Evolutionary conservation across 192 early-diverging fungal genomes (phyloP).

Genomic region (Coemansia asiatica): DNA sequence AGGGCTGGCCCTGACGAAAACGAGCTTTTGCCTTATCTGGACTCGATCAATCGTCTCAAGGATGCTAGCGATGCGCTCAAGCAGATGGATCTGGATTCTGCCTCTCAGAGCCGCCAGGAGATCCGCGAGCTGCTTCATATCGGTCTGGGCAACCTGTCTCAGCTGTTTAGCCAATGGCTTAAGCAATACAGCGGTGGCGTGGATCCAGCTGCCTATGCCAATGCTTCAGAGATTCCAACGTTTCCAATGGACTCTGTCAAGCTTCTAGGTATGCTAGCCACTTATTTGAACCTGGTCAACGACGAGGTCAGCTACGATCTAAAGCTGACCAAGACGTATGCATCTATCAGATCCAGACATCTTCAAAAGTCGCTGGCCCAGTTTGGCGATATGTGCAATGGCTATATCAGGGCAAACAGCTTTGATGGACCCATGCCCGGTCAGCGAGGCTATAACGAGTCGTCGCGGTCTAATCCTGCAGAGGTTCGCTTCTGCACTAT

Average conservation of each 20-base stretch:
- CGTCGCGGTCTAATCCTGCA: slow-evolving; percentile 23
- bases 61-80: slow-evolving; percentile 52
- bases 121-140: slow-evolving; percentile 50
- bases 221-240: slow-evolving; percentile 44
- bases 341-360: slow-evolving; percentile 45
- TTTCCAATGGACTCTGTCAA: slow-evolving; percentile 53
- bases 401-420: slow-evolving; percentile 35
- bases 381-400: slow-evolving; percentile 49
- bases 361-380: slow-evolving; percentile 54
- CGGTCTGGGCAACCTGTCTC: slow-evolving; percentile 54
- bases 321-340: slow-evolving; percentile 47
- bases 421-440: slow-evolving; percentile 20
- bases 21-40: slow-evolving; percentile 56
- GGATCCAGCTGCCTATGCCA: slow-evolving; percentile 52
- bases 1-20: slow-evolving; percentile 49
- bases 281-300: slow-evolving; percentile 54
- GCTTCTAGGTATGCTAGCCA: slow-evolving; percentile 56
- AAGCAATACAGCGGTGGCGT: slow-evolving; percentile 55
- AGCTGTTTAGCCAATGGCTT: slow-evolving; percentile 58
- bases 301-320: slow-evolving; percentile 55
- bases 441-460: slow-evolving; percentile 22
- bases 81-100: slow-evolving; percentile 50
- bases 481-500: slow-evolving; percentile 46
- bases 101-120: slow-evolving; percentile 43
- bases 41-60: slow-evolving; percentile 56